Conservation (phyloP, 495 filamentous ascomycete genomes). For the Aspergillus ellipticus region DNA sequence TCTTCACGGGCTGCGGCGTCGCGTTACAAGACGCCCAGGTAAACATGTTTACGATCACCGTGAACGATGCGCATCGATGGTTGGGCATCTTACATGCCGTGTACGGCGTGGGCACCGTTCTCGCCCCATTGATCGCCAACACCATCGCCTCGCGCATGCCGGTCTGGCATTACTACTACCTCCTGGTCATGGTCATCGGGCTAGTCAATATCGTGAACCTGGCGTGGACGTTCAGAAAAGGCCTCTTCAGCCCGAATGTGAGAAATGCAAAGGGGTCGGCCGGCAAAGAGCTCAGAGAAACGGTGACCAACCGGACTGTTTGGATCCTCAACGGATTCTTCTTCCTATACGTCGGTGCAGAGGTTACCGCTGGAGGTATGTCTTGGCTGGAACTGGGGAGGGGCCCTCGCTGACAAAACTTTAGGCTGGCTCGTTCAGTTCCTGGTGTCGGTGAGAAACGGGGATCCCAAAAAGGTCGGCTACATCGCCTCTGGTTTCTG, state of each 20-base stretch:
- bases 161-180: constrained; percentile 24
- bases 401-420: background rate
- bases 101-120: constrained; percentile 50
- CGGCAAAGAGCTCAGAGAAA: constrained; percentile 18
- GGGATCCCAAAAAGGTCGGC: constrained; percentile 59
- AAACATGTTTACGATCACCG: constrained; percentile 48
- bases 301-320: constrained; percentile 23
- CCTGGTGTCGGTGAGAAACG: constrained; percentile 56
- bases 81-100: constrained; percentile 54
- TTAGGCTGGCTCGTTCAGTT: constrained; percentile 67
- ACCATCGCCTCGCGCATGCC: constrained; percentile 34
- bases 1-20: constrained; percentile 46
- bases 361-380: constrained; percentile 41
- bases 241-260: constrained; percentile 22
- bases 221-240: constrained; percentile 20
- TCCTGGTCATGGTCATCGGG: constrained; percentile 14
- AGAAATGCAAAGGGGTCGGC: constrained; percentile 18
- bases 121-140: constrained; percentile 49
- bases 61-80: constrained; percentile 49
- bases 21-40: constrained; percentile 52
- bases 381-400: background rate
- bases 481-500: constrained; percentile 73
- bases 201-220: constrained; percentile 15
- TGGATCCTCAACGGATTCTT: constrained; percentile 51
- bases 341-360: constrained; percentile 46